Base-by-base conservation (phyloP, 1,284 basidiomycete species). In the Thelephora terrestris region DNA sequence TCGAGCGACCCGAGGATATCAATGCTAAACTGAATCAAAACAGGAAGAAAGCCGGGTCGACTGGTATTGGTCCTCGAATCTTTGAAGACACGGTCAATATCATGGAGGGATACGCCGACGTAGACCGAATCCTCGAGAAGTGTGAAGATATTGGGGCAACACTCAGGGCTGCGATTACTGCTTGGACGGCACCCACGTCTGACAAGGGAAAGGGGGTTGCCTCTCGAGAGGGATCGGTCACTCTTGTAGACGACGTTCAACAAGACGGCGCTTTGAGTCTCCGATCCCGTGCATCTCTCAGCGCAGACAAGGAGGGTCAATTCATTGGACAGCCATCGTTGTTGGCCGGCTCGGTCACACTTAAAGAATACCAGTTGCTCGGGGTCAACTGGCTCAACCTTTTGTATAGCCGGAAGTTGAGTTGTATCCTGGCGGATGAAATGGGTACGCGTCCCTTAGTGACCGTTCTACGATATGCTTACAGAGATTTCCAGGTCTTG, bases 381-480 rank as follows among this genome's bases (percentile, higher is more conserved):
- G 96, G 96, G n/a, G 78, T 99, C 52, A 99, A 97, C 63, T 99
- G 96, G 96, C 73, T 99, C 54, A 83, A 91, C 63, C 67, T 99
- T 24, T 71, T 99, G 42, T 94, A 93, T 63, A 75, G 74, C 47
- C 84, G 80, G 59, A 76, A 78, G 50, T 76, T 89, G 46, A 94
- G 91, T 52, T 97, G 94, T 66, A 99, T 99, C 61, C 75, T 99
- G 24, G 95, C 95, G 1, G 95, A 99, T 66, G 93, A 97, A 67
- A 97, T 97, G 94, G 92, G 93, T 85, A n/a, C 3, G 27, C 45
- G 27, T 42, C 25, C 25, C 18, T 16, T 3, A 9, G 3, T 42
- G 39, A 42, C 40, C 34, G 27, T 57, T 25, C 4, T 18, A 9
- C 45, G 17, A 39, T 38, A 57, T 17, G 14, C 9, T 27, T 27